These are phyloP conservation scores for Fomitopsis pulvina DNA, from an alignment of 768 basidiomycete species.

Conservation along the genomic window DNA sequence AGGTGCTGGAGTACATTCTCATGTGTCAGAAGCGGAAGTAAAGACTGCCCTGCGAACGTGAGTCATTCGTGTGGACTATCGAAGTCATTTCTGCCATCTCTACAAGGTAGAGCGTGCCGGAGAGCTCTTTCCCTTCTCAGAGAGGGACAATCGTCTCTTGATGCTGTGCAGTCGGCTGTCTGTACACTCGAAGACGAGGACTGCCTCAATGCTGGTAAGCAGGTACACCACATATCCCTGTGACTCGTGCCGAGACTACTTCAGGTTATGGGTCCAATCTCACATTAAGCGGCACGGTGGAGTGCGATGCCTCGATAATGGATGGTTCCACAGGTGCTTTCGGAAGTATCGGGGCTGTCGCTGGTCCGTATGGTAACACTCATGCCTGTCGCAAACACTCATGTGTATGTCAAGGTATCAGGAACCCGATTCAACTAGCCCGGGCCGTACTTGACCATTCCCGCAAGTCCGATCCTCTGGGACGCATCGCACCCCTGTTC, in stretches of 20 bases:
- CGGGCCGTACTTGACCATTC: slow-evolving; percentile 49
- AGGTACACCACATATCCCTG: no score
- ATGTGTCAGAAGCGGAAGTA: slow-evolving; percentile 39
- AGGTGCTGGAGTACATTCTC: slow-evolving; percentile 65
- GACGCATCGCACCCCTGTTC: slow-evolving; percentile 67
- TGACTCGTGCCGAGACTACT: background rate
- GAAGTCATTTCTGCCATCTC: background rate
- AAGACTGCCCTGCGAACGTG: slow-evolving; percentile 44
- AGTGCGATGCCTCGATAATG: slow-evolving; percentile 81
- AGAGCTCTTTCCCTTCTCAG: slow-evolving; percentile 28
- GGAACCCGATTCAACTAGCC: slow-evolving; percentile 64
- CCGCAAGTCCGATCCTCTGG: slow-evolving; percentile 39
- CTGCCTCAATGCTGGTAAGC: slow-evolving; percentile 61
- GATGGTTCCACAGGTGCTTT: slow-evolving; percentile 42
- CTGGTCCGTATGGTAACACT: slow-evolving; percentile 35
- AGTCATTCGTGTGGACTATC: slow-evolving; percentile 28
- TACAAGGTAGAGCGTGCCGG: slow-evolving; percentile 42
- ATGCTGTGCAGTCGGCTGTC: slow-evolving; percentile 50
- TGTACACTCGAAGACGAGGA: slow-evolving; percentile 57
- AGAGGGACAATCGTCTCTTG: slow-evolving; percentile 26
- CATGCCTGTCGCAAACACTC: background rate
- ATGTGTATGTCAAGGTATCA: slow-evolving; percentile 39
- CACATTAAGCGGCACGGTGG: slow-evolving; percentile 65
- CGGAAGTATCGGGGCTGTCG: slow-evolving; percentile 68
- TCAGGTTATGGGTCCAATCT: slow-evolving; percentile 75